phyloP scores from a whole-genome alignment of 257 asterid genomes.

The Haberlea rhodopensis region DNA sequence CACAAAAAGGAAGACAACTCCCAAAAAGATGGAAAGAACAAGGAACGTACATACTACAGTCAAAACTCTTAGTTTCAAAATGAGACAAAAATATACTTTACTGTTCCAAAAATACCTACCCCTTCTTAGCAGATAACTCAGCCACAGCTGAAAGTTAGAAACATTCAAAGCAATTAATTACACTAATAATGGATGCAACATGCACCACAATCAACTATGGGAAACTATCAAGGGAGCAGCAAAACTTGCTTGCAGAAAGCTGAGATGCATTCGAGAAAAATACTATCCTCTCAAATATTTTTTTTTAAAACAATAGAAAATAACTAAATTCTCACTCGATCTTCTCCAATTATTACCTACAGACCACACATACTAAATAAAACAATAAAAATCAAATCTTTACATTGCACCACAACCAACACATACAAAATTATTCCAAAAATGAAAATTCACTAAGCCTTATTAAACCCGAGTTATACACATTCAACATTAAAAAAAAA shows the following conservation, averaged over 20 bases:
- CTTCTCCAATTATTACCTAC: neutral
- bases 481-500: too few species aligned
- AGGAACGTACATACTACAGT: neutral
- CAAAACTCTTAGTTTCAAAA: neutral
- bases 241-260: conserved; percentile 16
- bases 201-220: conserved; percentile 9
- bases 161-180: neutral
- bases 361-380: neutral
- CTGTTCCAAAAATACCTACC: neutral
- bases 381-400: conserved; percentile 21
- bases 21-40: conserved; percentile 1
- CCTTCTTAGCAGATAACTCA: neutral
- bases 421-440: neutral
- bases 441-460: neutral
- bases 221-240: conserved; percentile 3
- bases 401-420: neutral
- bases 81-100: neutral
- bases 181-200: conserved; percentile 3
- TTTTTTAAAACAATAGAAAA: neutral
- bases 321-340: neutral
- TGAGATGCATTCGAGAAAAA: conserved; percentile 6
- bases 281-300: neutral
- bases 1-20: neutral
- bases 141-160: neutral
- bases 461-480: neutral